Evolutionary conservation across 495 filamentous ascomycete species (phyloP).

Genomic region (Aspergillus homomorphus): DNA sequence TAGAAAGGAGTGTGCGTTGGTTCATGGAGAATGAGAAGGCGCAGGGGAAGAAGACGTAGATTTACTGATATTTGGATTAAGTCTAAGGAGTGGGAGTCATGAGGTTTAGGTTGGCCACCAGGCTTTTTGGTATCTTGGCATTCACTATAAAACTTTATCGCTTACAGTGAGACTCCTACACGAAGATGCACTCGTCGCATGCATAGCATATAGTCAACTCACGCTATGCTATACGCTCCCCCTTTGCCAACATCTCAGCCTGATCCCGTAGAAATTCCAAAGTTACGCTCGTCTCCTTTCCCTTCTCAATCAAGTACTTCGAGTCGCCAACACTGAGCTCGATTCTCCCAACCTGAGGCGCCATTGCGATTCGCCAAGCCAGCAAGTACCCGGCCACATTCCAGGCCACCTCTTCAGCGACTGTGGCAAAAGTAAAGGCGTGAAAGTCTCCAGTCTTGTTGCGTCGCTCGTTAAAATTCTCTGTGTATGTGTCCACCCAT

Average conservation of each 20-base stretch:
- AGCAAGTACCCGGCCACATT: constrained; percentile 25
- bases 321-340: constrained; percentile 11
- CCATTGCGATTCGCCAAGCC: constrained; percentile 25
- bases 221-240: constrained; percentile 40
- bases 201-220: neutral
- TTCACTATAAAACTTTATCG: too few relatives aligned
- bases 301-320: constrained; percentile 15
- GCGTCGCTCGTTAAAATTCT: constrained; percentile 13
- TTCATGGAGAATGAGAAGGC: constrained; percentile 8
- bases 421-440: constrained; percentile 10
- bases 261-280: constrained; percentile 17
- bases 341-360: constrained; percentile 17
- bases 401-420: constrained; percentile 21
- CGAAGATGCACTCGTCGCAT: too few relatives aligned
- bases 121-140: too few relatives aligned
- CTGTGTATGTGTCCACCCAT: constrained; percentile 23
- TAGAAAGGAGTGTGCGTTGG: constrained; percentile 11
- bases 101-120: too few relatives aligned
- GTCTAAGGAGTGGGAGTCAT: too few relatives aligned
- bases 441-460: constrained; percentile 10
- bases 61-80: too few relatives aligned
- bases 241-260: constrained; percentile 9
- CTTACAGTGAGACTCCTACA: too few relatives aligned
- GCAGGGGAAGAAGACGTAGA: neutral
- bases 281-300: constrained; percentile 14